A percentile compares a stretch with the other conserved stretches of the same genome.
Evolutionary conservation across 495 filamentous ascomycete species (phyloP).

Genomic region (Choiromyces venosus): DNA sequence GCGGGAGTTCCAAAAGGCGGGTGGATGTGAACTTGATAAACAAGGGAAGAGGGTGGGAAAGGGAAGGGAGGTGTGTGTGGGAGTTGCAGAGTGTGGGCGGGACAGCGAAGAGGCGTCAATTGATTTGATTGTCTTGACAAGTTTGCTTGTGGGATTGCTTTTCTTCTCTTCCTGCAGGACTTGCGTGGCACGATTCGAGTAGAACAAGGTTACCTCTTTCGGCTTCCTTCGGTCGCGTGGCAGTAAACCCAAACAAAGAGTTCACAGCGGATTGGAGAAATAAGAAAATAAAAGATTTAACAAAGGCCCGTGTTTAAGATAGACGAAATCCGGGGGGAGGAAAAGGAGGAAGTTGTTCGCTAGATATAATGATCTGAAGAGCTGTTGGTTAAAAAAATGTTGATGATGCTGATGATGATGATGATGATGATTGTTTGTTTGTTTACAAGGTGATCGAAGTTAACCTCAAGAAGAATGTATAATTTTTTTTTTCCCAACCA

Average conservation of each 20-base stretch:
- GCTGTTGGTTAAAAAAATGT: slow-evolving; percentile 19
- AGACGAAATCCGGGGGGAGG: slow-evolving; percentile 34
- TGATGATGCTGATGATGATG: too few relatives aligned
- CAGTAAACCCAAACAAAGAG: slow-evolving; percentile 30
- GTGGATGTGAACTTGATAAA: slow-evolving; percentile 33
- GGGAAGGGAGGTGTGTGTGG: slow-evolving; percentile 4
- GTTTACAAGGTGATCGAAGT: neutral
- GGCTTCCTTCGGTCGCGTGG: slow-evolving; percentile 36
- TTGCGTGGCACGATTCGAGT: slow-evolving; percentile 40
- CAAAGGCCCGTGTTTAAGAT: slow-evolving; percentile 22
- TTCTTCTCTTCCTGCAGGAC: slow-evolving; percentile 31
- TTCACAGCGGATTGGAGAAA: slow-evolving; percentile 4
- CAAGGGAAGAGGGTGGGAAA: slow-evolving; percentile 12
- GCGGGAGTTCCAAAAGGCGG: slow-evolving; percentile 16
- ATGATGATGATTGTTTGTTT: too few relatives aligned
- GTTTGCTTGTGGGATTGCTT: slow-evolving; percentile 17
- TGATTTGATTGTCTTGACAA: slow-evolving; percentile 21
- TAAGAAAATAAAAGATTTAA: slow-evolving; percentile 3
- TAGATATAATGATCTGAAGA: slow-evolving; percentile 30
- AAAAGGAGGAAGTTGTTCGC: neutral
- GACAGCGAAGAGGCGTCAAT: slow-evolving; percentile 27
- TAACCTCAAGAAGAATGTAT: neutral
- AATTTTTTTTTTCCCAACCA: neutral
- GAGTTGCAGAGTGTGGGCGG: neutral
- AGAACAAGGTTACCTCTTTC: slow-evolving; percentile 33